A percentile compares a stretch with the other conserved stretches of the same genome.
Conservation (phyloP, 2,329 filamentous ascomycete species). For the Ophiocordyceps sinensis region DNA sequence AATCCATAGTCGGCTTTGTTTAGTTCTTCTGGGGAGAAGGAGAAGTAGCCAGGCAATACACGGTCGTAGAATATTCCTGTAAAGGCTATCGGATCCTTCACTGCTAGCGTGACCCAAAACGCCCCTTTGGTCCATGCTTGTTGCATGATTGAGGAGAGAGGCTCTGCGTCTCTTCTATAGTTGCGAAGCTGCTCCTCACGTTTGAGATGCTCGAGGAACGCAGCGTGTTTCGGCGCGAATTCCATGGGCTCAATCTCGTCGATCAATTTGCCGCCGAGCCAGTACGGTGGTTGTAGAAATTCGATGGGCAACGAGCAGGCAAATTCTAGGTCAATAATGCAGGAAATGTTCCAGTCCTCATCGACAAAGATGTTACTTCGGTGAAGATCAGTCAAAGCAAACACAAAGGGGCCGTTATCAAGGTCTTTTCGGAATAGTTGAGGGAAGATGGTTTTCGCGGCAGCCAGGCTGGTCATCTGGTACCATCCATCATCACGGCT, state of each 20-base stretch:
- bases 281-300: constrained; percentile 6
- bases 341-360: constrained; percentile 17
- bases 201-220: constrained; percentile 2
- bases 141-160: constrained; percentile 5
- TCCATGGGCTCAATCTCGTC: constrained; percentile 1
- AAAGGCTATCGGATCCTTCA: constrained; percentile 4
- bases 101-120: constrained; percentile 5
- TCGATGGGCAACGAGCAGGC: constrained; percentile 15
- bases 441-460: constrained; percentile 4
- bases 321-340: constrained; percentile 18
- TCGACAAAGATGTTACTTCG: constrained; percentile 20
- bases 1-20: constrained; percentile 2
- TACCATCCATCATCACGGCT: constrained; percentile 4
- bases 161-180: background rate
- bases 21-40: constrained; percentile 4
- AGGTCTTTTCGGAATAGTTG: constrained; percentile 9
- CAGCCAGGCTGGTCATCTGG: constrained; percentile 7
- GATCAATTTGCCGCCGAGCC: constrained; percentile 16
- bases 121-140: constrained; percentile 4
- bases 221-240: constrained; percentile 2
- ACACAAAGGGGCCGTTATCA: constrained; percentile 12
- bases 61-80: constrained; percentile 5
- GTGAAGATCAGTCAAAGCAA: constrained; percentile 16
- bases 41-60: constrained; percentile 4
- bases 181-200: constrained; percentile 2